Conservation (phyloP, 208 protist species). For the Naegleria lovaniensis region DNA sequence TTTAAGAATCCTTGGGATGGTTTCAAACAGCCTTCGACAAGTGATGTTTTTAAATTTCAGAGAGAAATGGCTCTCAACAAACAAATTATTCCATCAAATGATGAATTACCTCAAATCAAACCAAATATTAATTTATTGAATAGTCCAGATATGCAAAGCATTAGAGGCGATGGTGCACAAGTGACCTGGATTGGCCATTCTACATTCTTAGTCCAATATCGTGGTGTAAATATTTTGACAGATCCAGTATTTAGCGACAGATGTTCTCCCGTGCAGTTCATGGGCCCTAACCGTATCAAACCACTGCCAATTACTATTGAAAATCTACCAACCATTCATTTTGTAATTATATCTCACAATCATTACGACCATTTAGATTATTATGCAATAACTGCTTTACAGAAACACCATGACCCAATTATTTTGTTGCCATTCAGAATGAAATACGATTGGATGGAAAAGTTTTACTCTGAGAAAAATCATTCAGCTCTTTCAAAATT, state of each 20-base stretch:
- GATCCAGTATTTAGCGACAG: slow-evolving; percentile 69
- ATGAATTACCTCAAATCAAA: not conserved
- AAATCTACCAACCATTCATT: slow-evolving; percentile 62
- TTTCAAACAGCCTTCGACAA: not conserved
- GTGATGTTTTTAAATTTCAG: not conserved
- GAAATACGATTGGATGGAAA: slow-evolving; percentile 43
- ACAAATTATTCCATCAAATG: not conserved
- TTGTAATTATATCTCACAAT: slow-evolving; percentile 68
- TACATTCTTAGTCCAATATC: slow-evolving; percentile 60
- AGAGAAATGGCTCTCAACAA: not conserved
- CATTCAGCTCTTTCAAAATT: slow-evolving; percentile 43
- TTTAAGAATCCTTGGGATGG: not conserved
- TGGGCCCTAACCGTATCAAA: slow-evolving; percentile 50
- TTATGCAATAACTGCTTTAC: slow-evolving; percentile 42
- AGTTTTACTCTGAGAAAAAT: not conserved
- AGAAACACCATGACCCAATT: slow-evolving; percentile 39
- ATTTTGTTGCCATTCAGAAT: slow-evolving; percentile 61
- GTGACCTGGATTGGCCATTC: slow-evolving; percentile 69
- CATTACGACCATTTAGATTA: slow-evolving; percentile 77
- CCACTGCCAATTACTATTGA: slow-evolving; percentile 41
- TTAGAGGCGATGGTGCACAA: not conserved
- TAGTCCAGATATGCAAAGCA: not conserved
- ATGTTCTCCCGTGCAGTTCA: slow-evolving; percentile 54
- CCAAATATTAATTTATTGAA: not conserved
- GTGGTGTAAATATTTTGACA: slow-evolving; percentile 61